Evolutionary conservation across 257 asterid genomes (phyloP).

Genomic region (Agastache rugosa): DNA sequence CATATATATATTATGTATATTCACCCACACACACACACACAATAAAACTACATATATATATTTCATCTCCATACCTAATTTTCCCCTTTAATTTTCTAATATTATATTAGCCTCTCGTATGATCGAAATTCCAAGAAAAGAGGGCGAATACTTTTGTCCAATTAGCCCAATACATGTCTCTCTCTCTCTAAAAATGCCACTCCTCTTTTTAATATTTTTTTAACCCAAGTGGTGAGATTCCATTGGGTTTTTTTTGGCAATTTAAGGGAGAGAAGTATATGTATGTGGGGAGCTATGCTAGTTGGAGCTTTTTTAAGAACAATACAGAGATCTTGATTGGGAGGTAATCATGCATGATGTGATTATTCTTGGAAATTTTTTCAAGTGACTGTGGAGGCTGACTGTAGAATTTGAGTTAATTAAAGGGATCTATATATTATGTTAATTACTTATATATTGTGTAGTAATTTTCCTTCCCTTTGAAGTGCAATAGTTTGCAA

Average conservation of each 20-base stretch:
- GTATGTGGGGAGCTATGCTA: constrained; percentile 1
- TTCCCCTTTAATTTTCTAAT: neutral
- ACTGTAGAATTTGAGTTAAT: neutral
- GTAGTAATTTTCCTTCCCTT: constrained; percentile 20
- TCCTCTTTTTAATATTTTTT: constrained; percentile 26
- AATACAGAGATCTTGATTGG: constrained; percentile 1
- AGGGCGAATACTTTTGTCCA: constrained; percentile 21
- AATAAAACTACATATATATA: neutral
- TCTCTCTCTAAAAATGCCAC: constrained; percentile 27
- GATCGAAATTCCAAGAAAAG: neutral
- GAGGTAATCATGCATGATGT: constrained; percentile 9
- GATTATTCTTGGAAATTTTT: neutral
- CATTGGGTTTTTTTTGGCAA: constrained; percentile 37
- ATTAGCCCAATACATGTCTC: neutral
- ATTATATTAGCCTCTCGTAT: constrained; percentile 12
- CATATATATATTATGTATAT: too few relatives aligned
- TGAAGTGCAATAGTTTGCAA: neutral
- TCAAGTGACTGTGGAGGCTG: constrained; percentile 32
- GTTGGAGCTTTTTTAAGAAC: constrained; percentile 29
- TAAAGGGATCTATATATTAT: neutral
- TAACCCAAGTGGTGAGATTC: constrained; percentile 40
- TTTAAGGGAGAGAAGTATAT: constrained; percentile 15
- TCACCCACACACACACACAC: neutral
- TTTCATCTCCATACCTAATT: neutral
- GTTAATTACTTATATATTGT: neutral